Base-by-base conservation (phyloP, 495 filamentous ascomycete species). In the Penicillium bialowiezense region DNA sequence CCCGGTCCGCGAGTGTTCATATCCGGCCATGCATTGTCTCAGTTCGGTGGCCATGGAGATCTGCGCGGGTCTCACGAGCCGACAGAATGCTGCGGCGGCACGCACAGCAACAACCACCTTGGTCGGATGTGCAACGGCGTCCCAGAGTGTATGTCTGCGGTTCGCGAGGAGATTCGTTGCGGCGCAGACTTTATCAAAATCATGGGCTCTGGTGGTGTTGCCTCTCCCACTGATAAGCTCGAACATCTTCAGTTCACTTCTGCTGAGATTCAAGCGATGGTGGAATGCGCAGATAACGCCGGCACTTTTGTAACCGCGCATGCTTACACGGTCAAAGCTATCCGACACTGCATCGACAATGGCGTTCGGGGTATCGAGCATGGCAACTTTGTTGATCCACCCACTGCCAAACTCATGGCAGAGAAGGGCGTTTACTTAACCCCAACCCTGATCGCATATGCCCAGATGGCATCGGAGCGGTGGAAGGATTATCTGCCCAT, bases 171-270 rank as follows among this genome's bases (percentile, higher is more conserved):
- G 51, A 58, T 82, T 12, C 66, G 79, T 13, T 64, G 56, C 1
- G 78, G 79, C 1, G 73, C 77, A 1, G 72, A 81, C 39, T 80
- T 81, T 47, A 70, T 82, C 61, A 82, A 82, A 61, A 80, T 82
- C 44, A 80, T 82, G 77, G 62, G 68, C 10, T 72, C 72, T 3
- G 77, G 78, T 4, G 78, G 79, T 3, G 79, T 82, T 5, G 77
- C 72, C 1, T 71, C 61, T 21, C 76, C 76, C 0, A 76, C 78
- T 0, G 78, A 81, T 53, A 58, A 59, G 39, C 49, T 82, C 12
- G 68, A 75, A 21, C 68, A 67, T 43, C 59, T 75, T 1, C 79
- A 82, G 53, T 82, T 80, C 60, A 73, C 77, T 2, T 50, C 62
- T 18, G 71, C 72, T 18, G 79, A 83, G 52, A 74, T 81, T 36